phyloP scores from a whole-genome alignment of 352 stramenopile species.

The Phytophthora parvispora region DNA sequence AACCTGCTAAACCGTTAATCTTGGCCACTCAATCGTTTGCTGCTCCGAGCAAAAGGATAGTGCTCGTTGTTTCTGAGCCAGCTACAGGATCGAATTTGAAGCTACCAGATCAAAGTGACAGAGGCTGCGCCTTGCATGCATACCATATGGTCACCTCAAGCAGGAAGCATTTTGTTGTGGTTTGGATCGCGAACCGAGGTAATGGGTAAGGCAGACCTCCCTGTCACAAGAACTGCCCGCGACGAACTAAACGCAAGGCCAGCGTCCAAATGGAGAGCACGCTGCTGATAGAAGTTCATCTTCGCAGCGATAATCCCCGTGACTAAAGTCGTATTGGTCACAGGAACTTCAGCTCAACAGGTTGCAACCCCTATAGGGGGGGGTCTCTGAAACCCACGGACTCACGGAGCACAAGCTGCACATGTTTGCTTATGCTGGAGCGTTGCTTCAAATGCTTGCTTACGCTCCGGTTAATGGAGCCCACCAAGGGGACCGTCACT shows the following conservation, averaged over 20 bases:
- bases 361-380: no score
- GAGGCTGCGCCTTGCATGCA: no score
- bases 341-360: no score
- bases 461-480: not conserved
- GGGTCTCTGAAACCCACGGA: no score
- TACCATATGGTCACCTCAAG: not conserved
- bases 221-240: constrained; percentile 22
- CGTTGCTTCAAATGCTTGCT: not conserved
- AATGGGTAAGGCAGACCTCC: constrained; percentile 17
- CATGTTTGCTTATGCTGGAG: not conserved
- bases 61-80: no score
- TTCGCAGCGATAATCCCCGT: not conserved
- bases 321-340: not conserved
- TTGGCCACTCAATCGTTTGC: no score
- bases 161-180: not conserved
- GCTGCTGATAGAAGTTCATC: no score
- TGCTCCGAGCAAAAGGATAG: no score
- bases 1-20: no score
- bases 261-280: not conserved
- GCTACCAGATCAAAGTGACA: no score
- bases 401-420: not conserved
- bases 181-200: not conserved
- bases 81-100: no score
- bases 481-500: constrained; percentile 12
- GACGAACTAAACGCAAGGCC: constrained; percentile 6